Conservation (phyloP, 2,329 filamentous ascomycete species). For the Epichloe festucae region DNA sequence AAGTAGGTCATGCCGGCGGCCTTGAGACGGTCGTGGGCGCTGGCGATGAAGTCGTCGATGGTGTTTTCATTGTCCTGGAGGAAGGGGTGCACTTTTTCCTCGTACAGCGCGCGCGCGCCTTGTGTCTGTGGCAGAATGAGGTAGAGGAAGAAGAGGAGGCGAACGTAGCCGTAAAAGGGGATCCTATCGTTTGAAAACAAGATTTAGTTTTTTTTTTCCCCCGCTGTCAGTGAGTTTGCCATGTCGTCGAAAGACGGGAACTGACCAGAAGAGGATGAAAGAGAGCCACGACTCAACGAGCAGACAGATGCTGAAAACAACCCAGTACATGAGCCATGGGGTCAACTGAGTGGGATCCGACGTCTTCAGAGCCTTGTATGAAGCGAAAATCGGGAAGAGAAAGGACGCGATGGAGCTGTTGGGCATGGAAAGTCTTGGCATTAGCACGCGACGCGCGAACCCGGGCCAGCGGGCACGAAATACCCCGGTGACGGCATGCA, state of each 20-base stretch:
- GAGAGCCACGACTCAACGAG: constrained; percentile 77
- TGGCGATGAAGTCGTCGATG: constrained; percentile 83
- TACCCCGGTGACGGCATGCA: constrained; percentile 10
- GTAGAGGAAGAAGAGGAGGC: constrained; percentile 78
- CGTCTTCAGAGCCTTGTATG: constrained; percentile 93
- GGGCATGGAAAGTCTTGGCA: neutral
- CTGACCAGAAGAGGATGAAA: constrained; percentile 72
- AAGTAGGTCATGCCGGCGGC: constrained; percentile 65
- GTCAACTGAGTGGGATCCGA: constrained; percentile 78
- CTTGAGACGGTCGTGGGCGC: constrained; percentile 65
- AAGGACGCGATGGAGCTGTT: constrained; percentile 72
- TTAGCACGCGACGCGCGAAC: constrained; percentile 2
- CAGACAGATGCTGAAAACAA: constrained; percentile 70
- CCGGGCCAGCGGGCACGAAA: neutral
- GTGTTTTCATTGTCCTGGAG: constrained; percentile 72
- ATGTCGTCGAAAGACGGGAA: neutral
- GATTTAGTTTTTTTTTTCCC: neutral
- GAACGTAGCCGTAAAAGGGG: constrained; percentile 87
- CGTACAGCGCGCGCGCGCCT: constrained; percentile 76
- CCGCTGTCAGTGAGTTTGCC: no score
- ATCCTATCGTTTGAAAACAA: constrained; percentile 39
- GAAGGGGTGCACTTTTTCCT: constrained; percentile 76
- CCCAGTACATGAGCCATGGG: constrained; percentile 99
- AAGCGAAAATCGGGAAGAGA: constrained; percentile 90
- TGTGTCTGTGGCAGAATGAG: constrained; percentile 97